phyloP scores from a whole-genome alignment of 495 filamentous ascomycete genomes.

The Lasiosphaeriaceae sp. region DNA sequence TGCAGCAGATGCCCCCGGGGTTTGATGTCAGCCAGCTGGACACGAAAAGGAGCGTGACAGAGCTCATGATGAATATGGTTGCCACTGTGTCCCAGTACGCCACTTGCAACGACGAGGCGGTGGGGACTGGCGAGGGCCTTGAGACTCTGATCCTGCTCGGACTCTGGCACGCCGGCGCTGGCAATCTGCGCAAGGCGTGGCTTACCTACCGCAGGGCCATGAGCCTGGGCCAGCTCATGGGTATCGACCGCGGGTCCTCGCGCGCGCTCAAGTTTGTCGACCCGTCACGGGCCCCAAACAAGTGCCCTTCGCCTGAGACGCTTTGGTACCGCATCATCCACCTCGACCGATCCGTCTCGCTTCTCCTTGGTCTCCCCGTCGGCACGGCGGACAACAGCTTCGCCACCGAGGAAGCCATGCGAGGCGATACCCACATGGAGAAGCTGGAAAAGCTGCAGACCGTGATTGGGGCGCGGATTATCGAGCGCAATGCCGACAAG shows the following conservation, averaged over 20 bases:
- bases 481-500: conserved; percentile 37
- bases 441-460: conserved; percentile 33
- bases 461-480: conserved; percentile 34
- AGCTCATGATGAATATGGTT: conserved; percentile 33
- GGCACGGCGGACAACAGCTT: conserved; percentile 33
- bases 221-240: conserved; percentile 43
- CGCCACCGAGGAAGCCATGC: conserved; percentile 26
- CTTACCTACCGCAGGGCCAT: conserved; percentile 39
- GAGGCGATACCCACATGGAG: conserved; percentile 24
- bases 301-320: conserved; percentile 16
- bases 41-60: conserved; percentile 26
- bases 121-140: conserved; percentile 43
- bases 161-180: conserved; percentile 39
- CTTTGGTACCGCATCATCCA: conserved; percentile 35
- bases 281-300: conserved; percentile 14
- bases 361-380: conserved; percentile 40
- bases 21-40: conserved; percentile 25
- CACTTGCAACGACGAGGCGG: conserved; percentile 47
- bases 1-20: conserved; percentile 39
- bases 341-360: conserved; percentile 30
- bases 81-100: conserved; percentile 36
- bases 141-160: conserved; percentile 37
- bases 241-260: conserved; percentile 28
- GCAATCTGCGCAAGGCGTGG: conserved; percentile 46
- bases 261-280: conserved; percentile 32